A percentile compares a stretch with the other conserved stretches of the same genome.
Evolutionary conservation across 2,329 filamentous ascomycete genomes (phyloP).

Genomic region (Fusarium drepaniforme): DNA sequence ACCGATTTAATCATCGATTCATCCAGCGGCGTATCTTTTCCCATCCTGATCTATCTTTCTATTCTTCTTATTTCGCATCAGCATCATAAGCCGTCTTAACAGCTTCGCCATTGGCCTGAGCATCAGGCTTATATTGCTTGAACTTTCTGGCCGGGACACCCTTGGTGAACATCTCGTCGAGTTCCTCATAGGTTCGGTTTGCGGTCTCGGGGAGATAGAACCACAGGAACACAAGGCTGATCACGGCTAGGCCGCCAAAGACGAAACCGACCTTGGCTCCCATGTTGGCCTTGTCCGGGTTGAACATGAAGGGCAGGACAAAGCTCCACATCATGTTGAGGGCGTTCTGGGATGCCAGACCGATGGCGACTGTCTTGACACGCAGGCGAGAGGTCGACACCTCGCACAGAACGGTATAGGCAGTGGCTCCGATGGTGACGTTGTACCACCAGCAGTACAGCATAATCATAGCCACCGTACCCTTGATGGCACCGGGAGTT

Average conservation of each 20-base stretch:
- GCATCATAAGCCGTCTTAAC: conserved; percentile 31
- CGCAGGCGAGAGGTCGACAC: conserved; percentile 13
- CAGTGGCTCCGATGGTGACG: conserved; percentile 18
- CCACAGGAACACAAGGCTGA: conserved; percentile 12
- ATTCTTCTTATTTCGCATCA: conserved; percentile 19
- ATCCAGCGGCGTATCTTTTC: neutral
- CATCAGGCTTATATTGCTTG: conserved; percentile 23
- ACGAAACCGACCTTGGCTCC: conserved; percentile 21
- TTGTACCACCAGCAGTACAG: conserved; percentile 55
- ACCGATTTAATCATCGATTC: neutral
- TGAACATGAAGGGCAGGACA: conserved; percentile 19
- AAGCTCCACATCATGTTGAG: conserved; percentile 17
- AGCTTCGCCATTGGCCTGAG: conserved; percentile 25
- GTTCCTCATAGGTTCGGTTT: conserved; percentile 26
- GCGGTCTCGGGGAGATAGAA: conserved; percentile 32
- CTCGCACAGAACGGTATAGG: conserved; percentile 19
- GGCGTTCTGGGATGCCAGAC: neutral
- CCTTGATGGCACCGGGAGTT: conserved; percentile 36
- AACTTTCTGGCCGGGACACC: conserved; percentile 10
- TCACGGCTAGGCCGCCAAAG: neutral
- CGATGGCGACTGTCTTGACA: conserved; percentile 19
- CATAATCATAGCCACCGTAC: conserved; percentile 51
- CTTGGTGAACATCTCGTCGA: conserved; percentile 25
- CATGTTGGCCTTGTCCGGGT: conserved; percentile 20
- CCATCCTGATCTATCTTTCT: neutral